Evolutionary conservation across 768 basidiomycete species (phyloP).

Genomic region (Suillus spraguei): DNA sequence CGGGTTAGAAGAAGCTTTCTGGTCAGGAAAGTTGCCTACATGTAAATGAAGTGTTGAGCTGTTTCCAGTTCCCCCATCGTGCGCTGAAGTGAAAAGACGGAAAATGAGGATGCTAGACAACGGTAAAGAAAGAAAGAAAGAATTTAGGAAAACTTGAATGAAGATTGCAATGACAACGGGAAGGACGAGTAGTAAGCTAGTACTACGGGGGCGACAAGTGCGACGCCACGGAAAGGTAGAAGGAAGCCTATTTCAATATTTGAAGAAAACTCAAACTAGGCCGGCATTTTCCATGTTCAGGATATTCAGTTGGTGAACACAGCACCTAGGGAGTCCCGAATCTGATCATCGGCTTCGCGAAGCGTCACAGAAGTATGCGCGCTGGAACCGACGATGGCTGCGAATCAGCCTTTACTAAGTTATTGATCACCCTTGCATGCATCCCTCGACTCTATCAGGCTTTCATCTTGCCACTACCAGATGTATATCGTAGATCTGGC

Average conservation of each 20-base stretch:
- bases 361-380: slow-evolving; percentile 2
- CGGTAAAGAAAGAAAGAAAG: slow-evolving; percentile 14
- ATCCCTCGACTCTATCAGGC: background rate
- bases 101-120: slow-evolving; percentile 8
- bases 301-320: background rate
- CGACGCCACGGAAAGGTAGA: slow-evolving; percentile 25
- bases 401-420: slow-evolving; percentile 5
- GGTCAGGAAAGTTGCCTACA: slow-evolving; percentile 39
- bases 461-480: background rate
- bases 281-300: slow-evolving; percentile 3
- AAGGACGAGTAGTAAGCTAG: background rate
- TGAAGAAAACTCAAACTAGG: slow-evolving; percentile 24
- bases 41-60: slow-evolving; percentile 77
- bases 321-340: background rate
- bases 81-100: slow-evolving; percentile 20
- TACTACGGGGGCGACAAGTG: slow-evolving; percentile 3
- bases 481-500: slow-evolving; percentile 1
- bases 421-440: background rate
- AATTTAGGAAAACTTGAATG: slow-evolving; percentile 17
- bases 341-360: background rate
- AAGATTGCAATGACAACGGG: slow-evolving; percentile 1
- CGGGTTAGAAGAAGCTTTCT: slow-evolving; percentile 16
- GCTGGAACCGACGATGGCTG: slow-evolving; percentile 6
- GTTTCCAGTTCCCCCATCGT: slow-evolving; percentile 51
- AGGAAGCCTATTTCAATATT: slow-evolving; percentile 21